These are phyloP conservation scores for Aspergillus bridgeri DNA, from an alignment of 495 filamentous ascomycete genomes.

Conservation along the genomic window DNA sequence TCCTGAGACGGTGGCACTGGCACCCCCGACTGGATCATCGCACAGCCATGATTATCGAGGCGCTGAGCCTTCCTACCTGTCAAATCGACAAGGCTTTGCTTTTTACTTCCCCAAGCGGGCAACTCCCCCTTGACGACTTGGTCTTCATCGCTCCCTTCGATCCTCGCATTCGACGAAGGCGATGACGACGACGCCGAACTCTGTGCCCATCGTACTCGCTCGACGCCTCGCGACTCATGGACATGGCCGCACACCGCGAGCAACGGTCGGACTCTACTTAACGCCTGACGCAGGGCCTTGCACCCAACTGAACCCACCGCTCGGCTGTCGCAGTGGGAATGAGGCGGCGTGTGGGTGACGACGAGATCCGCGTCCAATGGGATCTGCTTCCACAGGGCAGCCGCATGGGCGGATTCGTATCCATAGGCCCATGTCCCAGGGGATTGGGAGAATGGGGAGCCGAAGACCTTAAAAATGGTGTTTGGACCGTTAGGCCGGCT, in stretches of 20 bases:
- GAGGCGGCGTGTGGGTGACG: slow-evolving; percentile 49
- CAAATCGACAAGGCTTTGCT: slow-evolving; percentile 56
- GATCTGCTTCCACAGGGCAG: slow-evolving; percentile 46
- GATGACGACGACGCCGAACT: slow-evolving; percentile 7
- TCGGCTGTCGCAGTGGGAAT: slow-evolving; percentile 42
- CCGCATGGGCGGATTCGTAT: slow-evolving; percentile 52
- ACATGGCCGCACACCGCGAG: slow-evolving; percentile 51
- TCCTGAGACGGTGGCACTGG: slow-evolving; percentile 9
- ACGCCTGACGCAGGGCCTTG: slow-evolving; percentile 29
- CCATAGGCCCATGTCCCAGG: slow-evolving; percentile 69
- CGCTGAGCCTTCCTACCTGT: slow-evolving; percentile 42
- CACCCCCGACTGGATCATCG: not conserved
- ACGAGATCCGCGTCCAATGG: slow-evolving; percentile 44
- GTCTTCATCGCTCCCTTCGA: not conserved
- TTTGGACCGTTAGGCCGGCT: slow-evolving; percentile 54
- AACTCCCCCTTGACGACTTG: slow-evolving; percentile 15
- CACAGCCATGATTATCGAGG: slow-evolving; percentile 40
- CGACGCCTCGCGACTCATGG: slow-evolving; percentile 47
- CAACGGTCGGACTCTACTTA: slow-evolving; percentile 40
- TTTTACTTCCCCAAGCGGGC: slow-evolving; percentile 47
- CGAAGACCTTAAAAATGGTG: slow-evolving; percentile 71
- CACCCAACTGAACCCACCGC: slow-evolving; percentile 36
- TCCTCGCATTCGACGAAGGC: not conserved
- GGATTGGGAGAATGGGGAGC: slow-evolving; percentile 67
- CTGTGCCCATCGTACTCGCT: slow-evolving; percentile 37